Evolutionary conservation across 2,329 filamentous ascomycete genomes (phyloP).

Genomic region (Ceratocystis diversiconidia): DNA sequence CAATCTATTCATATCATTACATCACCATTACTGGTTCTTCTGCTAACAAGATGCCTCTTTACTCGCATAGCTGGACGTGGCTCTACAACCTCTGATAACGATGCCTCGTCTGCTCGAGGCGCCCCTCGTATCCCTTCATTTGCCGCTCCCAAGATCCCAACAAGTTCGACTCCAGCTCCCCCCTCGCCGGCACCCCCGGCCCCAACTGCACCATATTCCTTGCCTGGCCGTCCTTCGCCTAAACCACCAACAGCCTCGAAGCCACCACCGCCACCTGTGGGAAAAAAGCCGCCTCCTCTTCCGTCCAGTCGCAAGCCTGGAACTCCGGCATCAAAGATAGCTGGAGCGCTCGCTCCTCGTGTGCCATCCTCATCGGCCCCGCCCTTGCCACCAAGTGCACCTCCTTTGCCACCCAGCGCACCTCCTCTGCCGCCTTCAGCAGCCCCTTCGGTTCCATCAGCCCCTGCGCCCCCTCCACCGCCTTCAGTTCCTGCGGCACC

Average conservation of each 20-base stretch:
- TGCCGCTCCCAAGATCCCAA: conserved; percentile 46
- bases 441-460: conserved; percentile 29
- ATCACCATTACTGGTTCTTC: not conserved
- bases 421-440: conserved; percentile 28
- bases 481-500: conserved; percentile 25
- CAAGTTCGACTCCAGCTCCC: conserved; percentile 31
- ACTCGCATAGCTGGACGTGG: conserved; percentile 14
- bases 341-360: conserved; percentile 27
- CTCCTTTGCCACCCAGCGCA: conserved; percentile 29
- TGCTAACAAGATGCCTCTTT: not conserved
- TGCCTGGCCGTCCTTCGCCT: conserved; percentile 26
- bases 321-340: conserved; percentile 34
- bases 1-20: not conserved
- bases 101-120: conserved; percentile 1
- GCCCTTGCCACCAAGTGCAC: conserved; percentile 28
- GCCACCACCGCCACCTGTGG: conserved; percentile 63
- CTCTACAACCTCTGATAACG: conserved; percentile 6
- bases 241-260: conserved; percentile 40
- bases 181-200: conserved; percentile 47
- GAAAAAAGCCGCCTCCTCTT: conserved; percentile 57
- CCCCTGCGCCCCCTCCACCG: conserved; percentile 26
- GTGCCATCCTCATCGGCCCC: conserved; percentile 28
- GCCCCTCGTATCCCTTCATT: conserved; percentile 37
- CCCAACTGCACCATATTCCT: conserved; percentile 48
- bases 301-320: conserved; percentile 33